Percentiles rank a stretch among this genome's conserved stretches.
Evolutionary conservation across 2,329 filamentous ascomycete genomes (phyloP).

Genomic region (Calonectria hongkongensis): DNA sequence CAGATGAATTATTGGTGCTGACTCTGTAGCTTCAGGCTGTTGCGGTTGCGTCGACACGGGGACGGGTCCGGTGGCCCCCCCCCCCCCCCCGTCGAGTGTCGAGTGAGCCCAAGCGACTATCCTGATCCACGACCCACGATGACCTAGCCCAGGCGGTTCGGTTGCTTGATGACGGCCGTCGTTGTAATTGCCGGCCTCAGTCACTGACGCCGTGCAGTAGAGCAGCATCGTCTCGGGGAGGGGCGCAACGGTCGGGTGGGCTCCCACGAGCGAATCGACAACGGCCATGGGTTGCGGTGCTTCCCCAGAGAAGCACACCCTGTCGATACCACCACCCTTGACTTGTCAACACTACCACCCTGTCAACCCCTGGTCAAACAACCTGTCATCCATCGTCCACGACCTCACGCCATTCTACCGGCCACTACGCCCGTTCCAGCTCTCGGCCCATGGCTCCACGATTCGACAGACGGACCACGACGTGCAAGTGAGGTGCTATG

Average conservation of each 20-base stretch:
- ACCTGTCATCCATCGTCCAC: conserved; percentile 39
- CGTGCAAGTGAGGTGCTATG: conserved; percentile 40
- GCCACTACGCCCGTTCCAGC: conserved; percentile 54
- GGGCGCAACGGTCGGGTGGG: conserved; percentile 42
- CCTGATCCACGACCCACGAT: conserved; percentile 37
- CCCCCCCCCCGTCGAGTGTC: conserved; percentile 12
- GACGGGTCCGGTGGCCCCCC: conserved; percentile 13
- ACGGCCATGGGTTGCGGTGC: conserved; percentile 35
- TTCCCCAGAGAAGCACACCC: conserved; percentile 51
- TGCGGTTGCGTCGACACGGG: conserved; percentile 46
- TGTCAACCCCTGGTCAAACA: conserved; percentile 24
- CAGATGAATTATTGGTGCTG: conserved; percentile 45
- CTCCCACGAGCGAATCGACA: conserved; percentile 43
- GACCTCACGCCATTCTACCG: conserved; percentile 56
- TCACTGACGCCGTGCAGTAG: conserved; percentile 37
- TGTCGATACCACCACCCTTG: conserved; percentile 40
- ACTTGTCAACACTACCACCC: conserved; percentile 26
- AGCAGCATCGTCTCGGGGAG: conserved; percentile 48
- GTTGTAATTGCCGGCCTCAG: conserved; percentile 48
- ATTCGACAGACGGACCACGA: conserved; percentile 50
- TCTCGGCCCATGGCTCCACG: conserved; percentile 54
- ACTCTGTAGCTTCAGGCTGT: conserved; percentile 48
- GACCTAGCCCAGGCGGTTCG: conserved; percentile 41
- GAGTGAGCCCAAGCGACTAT: conserved; percentile 26
- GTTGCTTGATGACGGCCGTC: conserved; percentile 31